Evolutionary conservation across 1,284 basidiomycete genomes (phyloP), one percentile per base, ranked within the genome.

Genomic region (Thelephora terrestris): DNA sequence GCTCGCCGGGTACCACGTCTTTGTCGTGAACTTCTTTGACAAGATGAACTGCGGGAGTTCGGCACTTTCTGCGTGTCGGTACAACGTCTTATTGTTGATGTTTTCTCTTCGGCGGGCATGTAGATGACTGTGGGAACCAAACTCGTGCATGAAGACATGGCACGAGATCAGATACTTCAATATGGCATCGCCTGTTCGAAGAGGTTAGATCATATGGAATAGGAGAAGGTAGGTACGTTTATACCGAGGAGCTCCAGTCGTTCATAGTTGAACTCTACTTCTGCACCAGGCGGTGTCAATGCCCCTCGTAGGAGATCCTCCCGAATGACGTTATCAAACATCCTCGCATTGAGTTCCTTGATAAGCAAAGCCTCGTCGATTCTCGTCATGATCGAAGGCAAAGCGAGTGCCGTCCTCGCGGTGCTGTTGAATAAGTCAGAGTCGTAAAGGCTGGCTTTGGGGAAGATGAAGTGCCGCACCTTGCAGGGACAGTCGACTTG

Each of bases 221-320:
- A 32, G 36, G 47, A 40, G 27, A 49, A 38, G 10, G 29, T 37
- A 52, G 21, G 10, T 23, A 18, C 12, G 2, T 24, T 44, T 59
- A 17, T 60, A 86, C 87, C 88, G 25, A 91, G 71, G 46, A 90
- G 69, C 60, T 91, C 88, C 34, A 90, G 66, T 34, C 88, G 77
- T 63, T 91, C 85, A 61, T 91, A 91, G 64, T 91, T 74, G 52
- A 72, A 71, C 53, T 84, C 85, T 35, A 74, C 70, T 34, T 73
- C 73, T 32, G 78, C 78, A 12, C 83, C 77, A 17, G 82, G 81
- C 0, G 85, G 68, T 50, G 78, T 79, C 34, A 89, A 66, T 7
- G 89, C 85, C 37, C 71, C 68, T 45, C 79, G 72, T 44, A 91
- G 67, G 20, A 78, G 67, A 18, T 72, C 62, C 55, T 85, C 81